A percentile compares a stretch with the other conserved stretches of the same genome.
Evolutionary conservation across 352 stramenopile genomes (phyloP).

Genomic region (Thalassiosira exigua): DNA sequence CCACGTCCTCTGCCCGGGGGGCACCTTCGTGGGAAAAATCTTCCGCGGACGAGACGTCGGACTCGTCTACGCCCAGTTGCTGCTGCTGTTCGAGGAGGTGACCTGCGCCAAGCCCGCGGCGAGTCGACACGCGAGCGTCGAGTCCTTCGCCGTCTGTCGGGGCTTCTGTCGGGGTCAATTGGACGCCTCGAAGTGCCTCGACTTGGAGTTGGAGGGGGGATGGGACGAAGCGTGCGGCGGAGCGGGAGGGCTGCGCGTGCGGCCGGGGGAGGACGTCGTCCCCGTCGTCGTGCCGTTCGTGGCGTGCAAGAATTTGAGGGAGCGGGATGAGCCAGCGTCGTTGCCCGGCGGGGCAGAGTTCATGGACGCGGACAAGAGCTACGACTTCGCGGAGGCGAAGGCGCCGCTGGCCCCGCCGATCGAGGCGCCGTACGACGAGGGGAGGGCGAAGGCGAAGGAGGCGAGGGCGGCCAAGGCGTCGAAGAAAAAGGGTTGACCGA

Average conservation of each 20-base stretch:
- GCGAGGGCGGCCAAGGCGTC: neutral
- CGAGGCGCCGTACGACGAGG: neutral
- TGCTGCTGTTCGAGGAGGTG: slow-evolving; percentile 95
- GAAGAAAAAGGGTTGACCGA: slow-evolving; percentile 27
- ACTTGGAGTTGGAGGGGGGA: slow-evolving; percentile 50
- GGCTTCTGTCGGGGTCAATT: slow-evolving; percentile 84
- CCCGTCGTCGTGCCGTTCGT: slow-evolving; percentile 74
- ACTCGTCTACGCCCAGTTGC: slow-evolving; percentile 95
- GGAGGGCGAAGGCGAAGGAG: neutral
- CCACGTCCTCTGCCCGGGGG: slow-evolving; percentile 91
- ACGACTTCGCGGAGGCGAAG: neutral
- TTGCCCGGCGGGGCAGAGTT: neutral
- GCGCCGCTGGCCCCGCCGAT: neutral
- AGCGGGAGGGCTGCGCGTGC: slow-evolving; percentile 36
- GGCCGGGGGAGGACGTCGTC: slow-evolving; percentile 26
- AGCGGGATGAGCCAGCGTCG: slow-evolving; percentile 11
- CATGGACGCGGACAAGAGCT: neutral
- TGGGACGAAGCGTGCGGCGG: slow-evolving; percentile 45
- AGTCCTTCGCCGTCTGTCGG: slow-evolving; percentile 96
- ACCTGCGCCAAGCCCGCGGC: slow-evolving; percentile 96
- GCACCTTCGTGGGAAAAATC: slow-evolving; percentile 99
- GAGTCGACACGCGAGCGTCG: slow-evolving; percentile 94
- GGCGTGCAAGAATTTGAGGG: slow-evolving; percentile 68
- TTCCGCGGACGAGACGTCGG: slow-evolving; percentile 97
- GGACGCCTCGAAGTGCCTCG: slow-evolving; percentile 23